Evolutionary conservation across 495 filamentous ascomycete genomes (phyloP), one percentile per base, ranked within the genome.

Genomic region (Bombardia bombarda): DNA sequence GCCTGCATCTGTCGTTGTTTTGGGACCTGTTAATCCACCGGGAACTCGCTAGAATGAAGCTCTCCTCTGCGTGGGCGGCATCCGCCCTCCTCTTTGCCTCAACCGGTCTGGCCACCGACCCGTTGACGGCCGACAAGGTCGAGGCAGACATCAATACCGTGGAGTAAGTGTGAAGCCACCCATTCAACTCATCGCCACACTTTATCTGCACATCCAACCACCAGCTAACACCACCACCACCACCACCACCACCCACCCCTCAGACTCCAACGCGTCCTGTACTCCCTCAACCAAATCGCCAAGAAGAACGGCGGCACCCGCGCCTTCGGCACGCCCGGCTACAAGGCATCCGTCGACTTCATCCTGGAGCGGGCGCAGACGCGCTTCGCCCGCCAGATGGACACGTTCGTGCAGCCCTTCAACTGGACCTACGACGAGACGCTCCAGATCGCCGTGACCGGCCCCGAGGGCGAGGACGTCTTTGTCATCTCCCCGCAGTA

Each of bases 281-380:
- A 58, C 43, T 60, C 62, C 44, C 56, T 75, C 16, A 62, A 72
- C 40, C 49, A 58, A 20, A 63, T 72, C 40, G 65, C 72, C 16
- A 51, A 58, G 12, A 32, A 48, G 40, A 52, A 54, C 35, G 45
- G 48, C 36, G 49, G 40, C 21, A 79, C 77, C 50, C 67, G 82
- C 32, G 75, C 80, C 14, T 79, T 82, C 52, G 79, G 80, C 14
- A 64, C 69, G 12, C 54, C 62, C 6, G 80, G 79, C 14, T 82
- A 85, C 61, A 73, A 78, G 28, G 69, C 72, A 40, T 86, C 78
- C 1, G 67, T 83, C 33, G 65, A 83, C 33, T 86, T 73, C 44
- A 52, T 87, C 43, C 73, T 76, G 34, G 60, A 63, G 32, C 65
- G 60, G 7, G 55, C 54, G 0, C 42, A 56, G 52, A 67, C 46